These are phyloP conservation scores for Podospora comata DNA, from an alignment of 495 filamentous ascomycete genomes.

Conservation along the genomic window DNA sequence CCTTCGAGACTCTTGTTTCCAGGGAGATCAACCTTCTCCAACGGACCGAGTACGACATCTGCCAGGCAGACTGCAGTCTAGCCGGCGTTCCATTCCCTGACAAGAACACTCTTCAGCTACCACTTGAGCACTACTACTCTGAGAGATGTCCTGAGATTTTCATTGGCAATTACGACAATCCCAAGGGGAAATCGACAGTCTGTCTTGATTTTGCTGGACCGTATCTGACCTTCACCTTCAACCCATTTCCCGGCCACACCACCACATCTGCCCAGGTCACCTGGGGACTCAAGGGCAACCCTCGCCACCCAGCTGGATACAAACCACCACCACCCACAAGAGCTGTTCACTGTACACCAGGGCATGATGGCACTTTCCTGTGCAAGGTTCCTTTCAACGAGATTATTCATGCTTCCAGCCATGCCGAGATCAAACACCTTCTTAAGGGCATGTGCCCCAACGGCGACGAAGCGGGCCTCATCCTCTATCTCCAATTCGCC, in stretches of 20 bases:
- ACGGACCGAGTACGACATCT: constrained; percentile 5
- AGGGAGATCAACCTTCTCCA: background rate
- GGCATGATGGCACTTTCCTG: background rate
- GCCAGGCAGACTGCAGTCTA: constrained; percentile 9
- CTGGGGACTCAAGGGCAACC: constrained; percentile 2
- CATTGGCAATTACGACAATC: background rate
- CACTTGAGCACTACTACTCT: constrained; percentile 2
- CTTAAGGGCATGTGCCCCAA: constrained; percentile 9
- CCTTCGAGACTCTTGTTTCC: background rate
- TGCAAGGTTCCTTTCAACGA: constrained; percentile 9
- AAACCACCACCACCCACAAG: constrained; percentile 1
- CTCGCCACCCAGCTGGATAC: background rate
- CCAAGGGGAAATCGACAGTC: background rate
- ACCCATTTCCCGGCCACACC: background rate
- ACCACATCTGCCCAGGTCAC: constrained; percentile 7
- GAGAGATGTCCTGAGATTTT: constrained; percentile 7
- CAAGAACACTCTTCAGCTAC: constrained; percentile 8
- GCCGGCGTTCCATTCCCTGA: constrained; percentile 4
- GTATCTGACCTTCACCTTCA: constrained; percentile 8
- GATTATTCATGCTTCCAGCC: background rate
- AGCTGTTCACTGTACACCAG: background rate
- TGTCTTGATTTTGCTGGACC: constrained; percentile 7
- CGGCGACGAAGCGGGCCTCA: constrained; percentile 4
- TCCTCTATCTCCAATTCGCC: background rate
- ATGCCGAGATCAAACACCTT: constrained; percentile 1